Evolutionary conservation across 2,329 filamentous ascomycete species (phyloP), one percentile per base, ranked within the genome.

Genomic region (Aspergillus spinulosporus): DNA sequence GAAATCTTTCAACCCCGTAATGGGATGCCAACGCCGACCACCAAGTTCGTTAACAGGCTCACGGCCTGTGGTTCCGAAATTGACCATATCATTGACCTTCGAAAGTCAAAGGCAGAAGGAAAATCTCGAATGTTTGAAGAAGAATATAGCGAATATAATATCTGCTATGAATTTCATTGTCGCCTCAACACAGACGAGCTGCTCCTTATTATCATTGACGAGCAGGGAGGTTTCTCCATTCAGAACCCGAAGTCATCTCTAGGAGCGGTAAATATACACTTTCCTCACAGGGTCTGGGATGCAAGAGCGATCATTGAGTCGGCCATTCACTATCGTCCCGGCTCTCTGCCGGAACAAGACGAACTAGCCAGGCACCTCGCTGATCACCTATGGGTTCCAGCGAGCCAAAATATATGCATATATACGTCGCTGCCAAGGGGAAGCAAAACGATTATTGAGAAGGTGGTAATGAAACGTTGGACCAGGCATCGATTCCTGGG

Each of bases 161-260:
- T 76, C 4, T 61, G 50, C 4, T 77, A 76, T 45, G 74, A 78
- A 46, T 77, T 74, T 36, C 68, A 74, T 32, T 78, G 75, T 50
- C 66, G 66, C 15, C 70, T 65, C 6, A 68, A 65, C 14, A 42
- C 62, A 6, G 66, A 65, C n/a, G 61, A 68, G 8, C 46, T 55
- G 3, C 65, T 77, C 44, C 56, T 74, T 6, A 62, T 76, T 4
- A 61, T 58, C 1, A 59, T 78, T 8, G 63, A 74, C 49, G 66
- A 72, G 47, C 54, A 62, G 5, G 74, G 74, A 1, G 61, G 63
- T 11, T 62, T 68, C 45, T 59, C 52, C 4, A 54, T 74, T 14
- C 63, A 62, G 2, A 64, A 70, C 26, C 63, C 67, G 5, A 58
- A 62, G 6, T 49, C 58, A 12, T 58, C 57, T 1, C 63, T 77